Conservation (phyloP, 129 eudicot species). For the Centella asiatica region DNA sequence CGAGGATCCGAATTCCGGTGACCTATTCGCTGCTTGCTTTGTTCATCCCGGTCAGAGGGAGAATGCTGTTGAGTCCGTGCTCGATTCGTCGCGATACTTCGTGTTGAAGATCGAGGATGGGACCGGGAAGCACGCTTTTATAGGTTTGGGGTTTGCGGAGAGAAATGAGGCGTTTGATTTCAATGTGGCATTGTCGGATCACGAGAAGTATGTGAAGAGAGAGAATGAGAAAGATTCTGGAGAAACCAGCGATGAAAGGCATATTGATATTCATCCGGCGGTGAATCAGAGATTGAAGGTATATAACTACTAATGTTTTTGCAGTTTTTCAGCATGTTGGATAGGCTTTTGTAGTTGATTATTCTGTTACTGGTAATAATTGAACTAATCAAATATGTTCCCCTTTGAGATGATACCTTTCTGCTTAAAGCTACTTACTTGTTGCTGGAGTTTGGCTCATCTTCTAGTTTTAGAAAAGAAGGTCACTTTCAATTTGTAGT, state of each 20-base stretch:
- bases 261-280: conserved; percentile 95
- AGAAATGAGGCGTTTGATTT: conserved; percentile 98
- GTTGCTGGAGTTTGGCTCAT: too few species aligned
- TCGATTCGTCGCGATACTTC: conserved; percentile 83
- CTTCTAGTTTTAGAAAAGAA: too few species aligned
- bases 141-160: conserved; percentile 88
- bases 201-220: conserved; percentile 85
- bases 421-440: too few species aligned
- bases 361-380: too few species aligned
- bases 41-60: conserved; percentile 78
- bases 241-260: conserved; percentile 36
- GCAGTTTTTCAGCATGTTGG: not conserved
- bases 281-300: conserved; percentile 98
- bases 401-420: too few species aligned
- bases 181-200: conserved; percentile 96
- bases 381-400: too few species aligned
- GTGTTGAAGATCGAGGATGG: conserved; percentile 94
- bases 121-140: conserved; percentile 80
- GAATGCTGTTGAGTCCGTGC: conserved; percentile 74
- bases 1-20: conserved; percentile 92
- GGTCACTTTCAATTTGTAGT: too few species aligned
- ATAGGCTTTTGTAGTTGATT: not conserved
- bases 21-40: conserved; percentile 89
- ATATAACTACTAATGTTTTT: not conserved
- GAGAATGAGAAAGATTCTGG: conserved; percentile 65